Evolutionary conservation across 1,284 basidiomycete species (phyloP).

Genomic region (Volvariella surrecta): DNA sequence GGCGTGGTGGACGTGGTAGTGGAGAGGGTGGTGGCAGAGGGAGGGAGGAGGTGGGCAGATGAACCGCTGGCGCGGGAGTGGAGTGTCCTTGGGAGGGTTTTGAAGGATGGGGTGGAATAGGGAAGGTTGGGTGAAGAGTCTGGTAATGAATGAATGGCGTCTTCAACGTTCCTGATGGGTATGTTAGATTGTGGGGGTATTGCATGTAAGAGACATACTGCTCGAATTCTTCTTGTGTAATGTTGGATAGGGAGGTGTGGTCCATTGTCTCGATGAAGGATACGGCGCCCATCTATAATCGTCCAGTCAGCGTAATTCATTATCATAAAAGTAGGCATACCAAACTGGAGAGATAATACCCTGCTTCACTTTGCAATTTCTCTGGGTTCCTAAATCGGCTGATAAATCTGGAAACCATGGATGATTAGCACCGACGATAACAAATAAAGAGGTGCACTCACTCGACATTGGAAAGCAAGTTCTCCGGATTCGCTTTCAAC

Average conservation of each 20-base stretch:
- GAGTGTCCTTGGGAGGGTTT: constrained; percentile 11
- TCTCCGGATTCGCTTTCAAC: constrained; percentile 86
- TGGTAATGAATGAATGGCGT: constrained; percentile 72
- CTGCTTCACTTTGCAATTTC: constrained; percentile 90
- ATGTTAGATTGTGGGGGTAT: constrained; percentile 3
- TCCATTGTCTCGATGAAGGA: constrained; percentile 98
- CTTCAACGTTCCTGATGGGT: constrained; percentile 66
- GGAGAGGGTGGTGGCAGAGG: not conserved
- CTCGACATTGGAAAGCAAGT: constrained; percentile 94
- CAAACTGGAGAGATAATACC: constrained; percentile 94
- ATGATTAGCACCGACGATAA: not conserved
- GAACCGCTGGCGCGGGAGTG: constrained; percentile 9
- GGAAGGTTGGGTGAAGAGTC: constrained; percentile 43
- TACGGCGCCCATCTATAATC: constrained; percentile 74
- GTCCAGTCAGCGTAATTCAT: not conserved
- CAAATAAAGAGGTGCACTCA: constrained; percentile 27
- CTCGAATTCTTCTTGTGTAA: constrained; percentile 92
- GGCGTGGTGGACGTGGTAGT: not conserved
- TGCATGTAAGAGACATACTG: constrained; percentile 30
- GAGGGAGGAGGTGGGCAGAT: not conserved
- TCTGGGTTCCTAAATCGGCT: constrained; percentile 88
- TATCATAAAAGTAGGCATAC: constrained; percentile 32
- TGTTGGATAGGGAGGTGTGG: constrained; percentile 85
- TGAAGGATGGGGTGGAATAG: constrained; percentile 13
- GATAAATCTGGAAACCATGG: constrained; percentile 64